Base-by-base conservation (phyloP, 441 rosid genomes). In the Geranium incanum region DNA sequence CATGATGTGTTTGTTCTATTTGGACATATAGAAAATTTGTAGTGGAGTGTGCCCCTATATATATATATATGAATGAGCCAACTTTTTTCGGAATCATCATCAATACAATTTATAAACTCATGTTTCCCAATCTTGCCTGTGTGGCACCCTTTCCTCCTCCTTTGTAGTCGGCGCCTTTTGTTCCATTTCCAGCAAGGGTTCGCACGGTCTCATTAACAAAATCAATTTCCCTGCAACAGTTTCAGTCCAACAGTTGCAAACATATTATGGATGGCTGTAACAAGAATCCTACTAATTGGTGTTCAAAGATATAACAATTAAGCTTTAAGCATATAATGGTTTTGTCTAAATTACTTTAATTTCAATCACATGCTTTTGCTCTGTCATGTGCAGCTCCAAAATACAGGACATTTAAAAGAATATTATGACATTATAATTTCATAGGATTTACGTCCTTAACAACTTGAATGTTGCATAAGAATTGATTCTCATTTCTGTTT, bases 121-220 rank as follows among this genome's bases (percentile, higher is more conserved):
- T 39, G 67, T 38, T 68, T 16, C 33, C 19, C 73, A 65, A 63
- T 72, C 87, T 83, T 82, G 77, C 98, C 97, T 92, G 99, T 71
- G 76, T 75, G 76, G 76, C 79, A 77, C 97, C 97, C 75, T 83
- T 86, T 74, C 74, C 75, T 66, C 99, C 97, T 19, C 97, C 97
- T 78, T 81, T 79, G 73, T 92, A 92, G 75, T 95, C 99, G 36
- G 95, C 86, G 75, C 99, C 99, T 85, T 90, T 95, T 37, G 88
- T 90, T 76, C 97, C 97, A 76, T 95, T 94, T 67, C 99, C 99
- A 79, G 99, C 95, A 71, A 95, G 85, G 70, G 97, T 92, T 50
- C 68, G 81, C 36, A 95, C 97, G 37, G 55, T 86, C 75, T 95
- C 97, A 13, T 81, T 81, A 72, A 90, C 96, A 84, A 95, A 95